Evolutionary conservation across 176 grass and related monocot species (phyloP), one percentile per base, ranked within the genome.

Genomic region (Neostapfia colusana): DNA sequence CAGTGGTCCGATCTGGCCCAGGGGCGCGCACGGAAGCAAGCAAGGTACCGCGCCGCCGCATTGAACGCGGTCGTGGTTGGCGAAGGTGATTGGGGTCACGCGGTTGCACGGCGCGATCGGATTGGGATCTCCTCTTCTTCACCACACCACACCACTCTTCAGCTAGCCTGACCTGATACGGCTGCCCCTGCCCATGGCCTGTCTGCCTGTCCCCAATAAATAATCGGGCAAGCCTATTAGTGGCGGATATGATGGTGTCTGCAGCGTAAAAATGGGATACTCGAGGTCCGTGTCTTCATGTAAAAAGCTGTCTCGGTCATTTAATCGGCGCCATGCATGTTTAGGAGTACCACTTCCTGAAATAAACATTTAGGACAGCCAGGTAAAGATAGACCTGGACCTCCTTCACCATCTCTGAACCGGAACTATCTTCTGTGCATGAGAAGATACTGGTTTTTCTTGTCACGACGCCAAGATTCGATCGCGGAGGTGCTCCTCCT

Each of bases 61-160:
- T 75, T 75, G 68, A 85, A 85, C 62, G 70, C 51, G 76, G 40
- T 24, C 70, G 80, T 60, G 14, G 49, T 20, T 20, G 49, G 49
- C 16, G 18, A 51, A 51, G 49, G 21, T n/a, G 68, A 73, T 70
- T 67, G 59, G 49, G 31, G 31, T 81, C 45, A 41, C 36, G 15
- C 46, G 46, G 46, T 1, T 1, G 72, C 36, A 9, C 37, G 26
- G 72, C 79, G 60, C 59, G 60, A 53, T 82, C 73, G 45, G 66
- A 31, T 31, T 31, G 31, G 85, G 79, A 82, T 82, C 38, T 76
- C 49, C 49, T 18, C 49, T 51, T 51, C 49, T 20, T 45, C 43
- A 2, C 11, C 14, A n/a, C n/a, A n/a, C n/a, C n/a, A n/a, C 43
- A 13, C 14, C 43, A 14, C 31, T 45, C 39, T 8, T 7, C 39